Base-by-base conservation (phyloP, 768 basidiomycete species). In the Rhizopogon rudus region DNA sequence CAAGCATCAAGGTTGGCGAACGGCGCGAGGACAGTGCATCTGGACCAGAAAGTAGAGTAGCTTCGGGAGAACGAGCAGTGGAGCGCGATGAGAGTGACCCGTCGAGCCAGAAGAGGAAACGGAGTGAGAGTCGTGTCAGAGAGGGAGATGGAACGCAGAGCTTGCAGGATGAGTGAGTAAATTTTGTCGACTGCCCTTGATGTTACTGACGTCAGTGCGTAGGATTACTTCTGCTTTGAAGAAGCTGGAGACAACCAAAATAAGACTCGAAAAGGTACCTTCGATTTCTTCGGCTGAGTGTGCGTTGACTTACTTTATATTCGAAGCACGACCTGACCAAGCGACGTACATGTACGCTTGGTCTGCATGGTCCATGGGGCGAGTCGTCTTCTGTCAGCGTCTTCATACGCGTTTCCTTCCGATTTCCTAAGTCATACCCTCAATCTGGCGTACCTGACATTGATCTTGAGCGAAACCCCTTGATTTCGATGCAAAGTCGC, bases 361-460 rank as follows among this genome's bases (percentile, higher is more conserved):
- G 92, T 4, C 73, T 98, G 42, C 84, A 91, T 59, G 91, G 91
- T 2, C 93, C 93, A 2, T 95, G 93, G 93, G 92, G 90, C n/a
- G 88, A 87, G 54, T 82, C 80, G 0, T 87, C 86, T 10, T 87
- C 86, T 17, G 88, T 88, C 6, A 49, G 48, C 48, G 48, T 49
- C 8, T 94, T 92, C 71, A 84, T 94, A 55, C 86, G 95, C 1
- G 81, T 96, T 28, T 87, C 90, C 1, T 95, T 97, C 73, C 86
- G 82, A 1, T 98, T 98, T 63, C 94, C 96, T 0, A 77, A 82
- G 22, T 81, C 82, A 42, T 98, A 98, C 65, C 88, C 91, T 0
- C 77, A 82, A 6, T 77, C 78, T 0, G 82, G 86, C 17, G 84
- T 79, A 0, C 89, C 91, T 0, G 76, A 76, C 9, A 81, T 98